Percentiles rank a stretch among this genome's conserved stretches.
Evolutionary conservation across 495 filamentous ascomycete genomes (phyloP).

Genomic region (Copromyces sp.): DNA sequence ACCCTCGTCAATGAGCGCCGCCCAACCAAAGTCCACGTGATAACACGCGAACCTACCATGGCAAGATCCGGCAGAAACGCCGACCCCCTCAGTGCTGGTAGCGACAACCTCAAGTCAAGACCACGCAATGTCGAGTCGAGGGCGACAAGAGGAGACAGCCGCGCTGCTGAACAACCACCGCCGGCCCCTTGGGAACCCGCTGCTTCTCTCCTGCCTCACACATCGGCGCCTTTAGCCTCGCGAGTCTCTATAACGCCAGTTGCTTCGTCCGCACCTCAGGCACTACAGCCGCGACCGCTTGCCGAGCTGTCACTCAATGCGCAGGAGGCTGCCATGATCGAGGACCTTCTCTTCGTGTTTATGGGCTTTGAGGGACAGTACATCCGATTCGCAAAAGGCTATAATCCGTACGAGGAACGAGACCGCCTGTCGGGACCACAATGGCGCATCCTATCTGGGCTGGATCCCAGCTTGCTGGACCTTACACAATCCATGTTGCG

Average conservation of each 20-base stretch:
- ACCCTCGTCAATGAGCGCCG: conserved; percentile 30
- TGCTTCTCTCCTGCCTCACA: conserved; percentile 69
- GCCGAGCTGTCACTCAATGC: conserved; percentile 61
- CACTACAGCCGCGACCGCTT: conserved; percentile 61
- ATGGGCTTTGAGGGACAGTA: conserved; percentile 99
- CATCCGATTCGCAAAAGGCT: conserved; percentile 71
- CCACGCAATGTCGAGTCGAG: background rate
- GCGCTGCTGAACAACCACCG: conserved; percentile 11
- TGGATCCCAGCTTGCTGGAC: conserved; percentile 87
- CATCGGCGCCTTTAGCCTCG: conserved; percentile 77
- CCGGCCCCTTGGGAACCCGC: conserved; percentile 63
- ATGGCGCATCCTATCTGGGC: conserved; percentile 69
- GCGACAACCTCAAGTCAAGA: conserved; percentile 12
- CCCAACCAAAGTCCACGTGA: conserved; percentile 46
- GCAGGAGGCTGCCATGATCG: conserved; percentile 78
- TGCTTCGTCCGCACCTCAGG: conserved; percentile 59
- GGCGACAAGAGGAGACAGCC: background rate
- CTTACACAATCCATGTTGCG: conserved; percentile 80
- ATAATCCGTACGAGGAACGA: conserved; percentile 75
- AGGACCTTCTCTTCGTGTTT: conserved; percentile 87
- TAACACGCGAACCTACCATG: conserved; percentile 54
- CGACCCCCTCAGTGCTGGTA: conserved; percentile 43
- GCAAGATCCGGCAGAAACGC: conserved; percentile 51
- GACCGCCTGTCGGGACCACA: conserved; percentile 71
- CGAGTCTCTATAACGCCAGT: conserved; percentile 78